Conservation (phyloP, 2,329 filamentous ascomycete genomes). For the Nigrograna mackinnonii region DNA sequence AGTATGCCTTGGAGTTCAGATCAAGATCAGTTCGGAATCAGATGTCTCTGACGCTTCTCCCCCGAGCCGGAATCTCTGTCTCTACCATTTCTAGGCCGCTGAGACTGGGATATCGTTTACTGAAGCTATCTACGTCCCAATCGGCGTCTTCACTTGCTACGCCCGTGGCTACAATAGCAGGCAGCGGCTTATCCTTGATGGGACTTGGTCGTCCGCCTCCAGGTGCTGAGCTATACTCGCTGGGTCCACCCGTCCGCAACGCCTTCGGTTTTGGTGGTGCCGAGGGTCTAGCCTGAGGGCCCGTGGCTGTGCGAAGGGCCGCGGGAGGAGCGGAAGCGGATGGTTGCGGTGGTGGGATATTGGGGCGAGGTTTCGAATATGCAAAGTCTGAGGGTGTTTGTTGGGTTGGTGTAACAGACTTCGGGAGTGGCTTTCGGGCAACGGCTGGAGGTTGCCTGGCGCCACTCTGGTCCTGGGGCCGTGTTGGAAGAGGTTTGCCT, state of each 20-base stretch:
- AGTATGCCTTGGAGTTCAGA: no score
- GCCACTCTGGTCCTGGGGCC: conserved; percentile 30
- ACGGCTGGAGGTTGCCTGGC: conserved; percentile 13
- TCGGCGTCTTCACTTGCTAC: conserved; percentile 53
- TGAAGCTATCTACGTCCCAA: conserved; percentile 69
- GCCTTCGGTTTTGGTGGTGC: conserved; percentile 65
- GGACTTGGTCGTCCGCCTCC: background rate
- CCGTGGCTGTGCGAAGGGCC: conserved; percentile 36
- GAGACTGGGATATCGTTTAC: conserved; percentile 83
- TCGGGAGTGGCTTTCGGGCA: conserved; percentile 1
- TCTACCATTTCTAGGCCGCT: conserved; percentile 88
- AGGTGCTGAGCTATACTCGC: conserved; percentile 7
- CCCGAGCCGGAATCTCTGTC: conserved; percentile 53
- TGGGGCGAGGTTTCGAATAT: conserved; percentile 19
- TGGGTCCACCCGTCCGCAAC: conserved; percentile 52
- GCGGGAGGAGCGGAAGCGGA: conserved; percentile 39
- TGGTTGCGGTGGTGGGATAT: conserved; percentile 11
- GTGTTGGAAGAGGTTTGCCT: conserved; percentile 30
- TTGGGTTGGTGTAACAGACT: no score
- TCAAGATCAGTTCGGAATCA: no score
- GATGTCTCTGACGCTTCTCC: conserved; percentile 21
- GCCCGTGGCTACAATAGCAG: conserved; percentile 5
- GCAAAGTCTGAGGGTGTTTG: background rate
- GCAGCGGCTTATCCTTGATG: conserved; percentile 25
- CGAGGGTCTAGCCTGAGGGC: conserved; percentile 40